phyloP scores from a whole-genome alignment of 805 yeast genomes.

The Huiozyma naganishii region DNA sequence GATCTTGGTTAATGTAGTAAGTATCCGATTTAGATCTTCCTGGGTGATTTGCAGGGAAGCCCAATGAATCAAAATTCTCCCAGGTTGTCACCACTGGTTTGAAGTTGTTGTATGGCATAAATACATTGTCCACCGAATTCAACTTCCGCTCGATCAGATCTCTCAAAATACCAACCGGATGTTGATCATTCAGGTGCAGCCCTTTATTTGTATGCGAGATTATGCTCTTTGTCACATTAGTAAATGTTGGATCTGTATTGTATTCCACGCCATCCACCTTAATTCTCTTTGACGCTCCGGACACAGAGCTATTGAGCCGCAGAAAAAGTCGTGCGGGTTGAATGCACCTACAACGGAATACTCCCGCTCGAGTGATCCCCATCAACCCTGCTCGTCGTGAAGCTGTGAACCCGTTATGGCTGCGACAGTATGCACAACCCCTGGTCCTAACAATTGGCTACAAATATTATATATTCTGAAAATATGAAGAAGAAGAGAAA shows the following conservation, averaged over 20 bases:
- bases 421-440: too few species aligned
- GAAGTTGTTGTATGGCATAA: constrained; percentile 53
- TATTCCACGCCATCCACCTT: constrained; percentile 40
- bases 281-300: too few species aligned
- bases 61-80: constrained; percentile 86
- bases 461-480: too few species aligned
- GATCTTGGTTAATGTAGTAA: constrained; percentile 67
- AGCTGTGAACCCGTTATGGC: too few species aligned
- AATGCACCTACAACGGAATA: too few species aligned
- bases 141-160: constrained; percentile 62
- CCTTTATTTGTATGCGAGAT: constrained; percentile 56
- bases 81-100: constrained; percentile 70
- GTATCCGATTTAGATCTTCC: constrained; percentile 91
- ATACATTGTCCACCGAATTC: constrained; percentile 56
- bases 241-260: constrained; percentile 56
- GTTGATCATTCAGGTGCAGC: constrained; percentile 61
- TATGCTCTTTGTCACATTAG: constrained; percentile 75
- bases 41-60: constrained; percentile 86
- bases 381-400: too few species aligned
- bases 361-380: too few species aligned
- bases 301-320: too few species aligned
- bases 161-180: constrained; percentile 84
- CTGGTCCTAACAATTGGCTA: too few species aligned
- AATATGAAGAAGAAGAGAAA: too few species aligned
- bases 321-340: too few species aligned